Conservation (phyloP, 139 green algal genomes). For the Tetraselmis chui region DNA sequence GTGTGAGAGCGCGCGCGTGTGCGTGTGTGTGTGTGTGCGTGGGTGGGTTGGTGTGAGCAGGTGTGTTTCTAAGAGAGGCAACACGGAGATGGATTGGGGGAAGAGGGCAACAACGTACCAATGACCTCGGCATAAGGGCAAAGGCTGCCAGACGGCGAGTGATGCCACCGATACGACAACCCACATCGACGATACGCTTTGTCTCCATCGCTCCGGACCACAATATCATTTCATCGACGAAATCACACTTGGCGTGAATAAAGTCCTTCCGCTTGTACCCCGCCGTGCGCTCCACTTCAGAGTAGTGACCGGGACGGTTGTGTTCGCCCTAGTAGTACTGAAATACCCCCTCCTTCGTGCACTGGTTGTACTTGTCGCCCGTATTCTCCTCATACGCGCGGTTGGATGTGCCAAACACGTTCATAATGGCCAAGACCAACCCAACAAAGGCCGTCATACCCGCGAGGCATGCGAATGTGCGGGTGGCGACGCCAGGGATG, state of each 20-base stretch:
- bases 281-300: constrained; percentile 37
- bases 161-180: constrained; percentile 89
- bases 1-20: too few relatives aligned
- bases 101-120: constrained; percentile 33
- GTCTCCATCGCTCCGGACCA: constrained; percentile 39
- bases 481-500: not conserved
- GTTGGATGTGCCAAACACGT: constrained; percentile 63
- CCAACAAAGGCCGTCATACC: not conserved
- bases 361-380: constrained; percentile 87
- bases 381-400: constrained; percentile 79
- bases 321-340: constrained; percentile 93
- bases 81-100: too few relatives aligned
- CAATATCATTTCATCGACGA: constrained; percentile 80
- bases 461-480: not conserved
- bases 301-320: constrained; percentile 93
- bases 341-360: constrained; percentile 78
- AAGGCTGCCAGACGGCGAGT: constrained; percentile 69
- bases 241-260: constrained; percentile 84
- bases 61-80: too few relatives aligned
- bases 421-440: constrained; percentile 33
- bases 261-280: constrained; percentile 88
- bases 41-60: too few relatives aligned
- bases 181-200: constrained; percentile 78
- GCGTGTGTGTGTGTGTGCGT: too few relatives aligned
- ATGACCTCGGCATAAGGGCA: constrained; percentile 64